Conservation (phyloP, 441 rosid genomes). For the Syzygium syzygioides region DNA sequence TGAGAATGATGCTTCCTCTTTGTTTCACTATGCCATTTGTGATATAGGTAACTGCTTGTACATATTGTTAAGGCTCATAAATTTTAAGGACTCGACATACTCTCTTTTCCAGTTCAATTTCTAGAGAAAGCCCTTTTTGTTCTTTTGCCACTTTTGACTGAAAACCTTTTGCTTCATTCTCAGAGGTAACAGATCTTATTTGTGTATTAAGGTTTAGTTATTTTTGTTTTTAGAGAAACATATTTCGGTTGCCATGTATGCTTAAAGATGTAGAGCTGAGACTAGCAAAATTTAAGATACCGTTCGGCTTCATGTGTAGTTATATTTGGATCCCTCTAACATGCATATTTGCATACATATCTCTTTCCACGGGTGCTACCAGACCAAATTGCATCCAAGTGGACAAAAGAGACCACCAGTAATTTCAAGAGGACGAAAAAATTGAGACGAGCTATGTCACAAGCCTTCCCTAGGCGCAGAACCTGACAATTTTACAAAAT, state of each 20-base stretch:
- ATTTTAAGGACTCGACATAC: neutral
- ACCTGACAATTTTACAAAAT: too few relatives aligned
- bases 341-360: too few relatives aligned
- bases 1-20: neutral
- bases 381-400: too few relatives aligned
- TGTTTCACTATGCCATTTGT: neutral
- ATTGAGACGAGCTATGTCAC: too few relatives aligned
- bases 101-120: neutral
- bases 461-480: too few relatives aligned
- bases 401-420: too few relatives aligned
- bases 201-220: neutral
- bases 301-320: neutral
- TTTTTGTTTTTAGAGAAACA: neutral
- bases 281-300: neutral
- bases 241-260: neutral
- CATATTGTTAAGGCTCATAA: neutral
- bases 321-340: too few relatives aligned
- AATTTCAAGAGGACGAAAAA: too few relatives aligned
- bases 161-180: neutral
- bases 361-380: too few relatives aligned
- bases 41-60: neutral
- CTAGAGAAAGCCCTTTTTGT: neutral
- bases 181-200: neutral
- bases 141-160: neutral
- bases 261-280: neutral